Percentiles rank a stretch among this genome's conserved stretches.
phyloP scores from a whole-genome alignment of 345 rosid species.

The Eucalyptus viminalis region DNA sequence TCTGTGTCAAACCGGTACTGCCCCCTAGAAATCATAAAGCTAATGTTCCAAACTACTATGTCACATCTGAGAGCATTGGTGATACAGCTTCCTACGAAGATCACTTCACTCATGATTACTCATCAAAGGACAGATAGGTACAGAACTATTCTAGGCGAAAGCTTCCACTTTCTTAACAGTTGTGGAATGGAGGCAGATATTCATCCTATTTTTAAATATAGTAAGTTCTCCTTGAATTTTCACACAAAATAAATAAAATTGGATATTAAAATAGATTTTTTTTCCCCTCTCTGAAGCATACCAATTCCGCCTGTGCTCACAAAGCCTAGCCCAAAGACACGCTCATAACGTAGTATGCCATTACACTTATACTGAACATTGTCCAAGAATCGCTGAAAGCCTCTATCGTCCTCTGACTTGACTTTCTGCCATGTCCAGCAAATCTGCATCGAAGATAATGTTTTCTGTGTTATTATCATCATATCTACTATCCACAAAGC shows the following conservation, averaged over 20 bases:
- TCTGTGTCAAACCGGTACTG: neutral
- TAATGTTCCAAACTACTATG: neutral
- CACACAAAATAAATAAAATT: neutral
- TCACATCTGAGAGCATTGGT: neutral
- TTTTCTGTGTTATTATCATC: neutral
- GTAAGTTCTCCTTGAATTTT: neutral
- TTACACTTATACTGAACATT: conserved; percentile 78
- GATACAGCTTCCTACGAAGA: neutral
- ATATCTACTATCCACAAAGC: neutral
- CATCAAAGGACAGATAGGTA: neutral
- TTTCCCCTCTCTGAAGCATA: conserved; percentile 1
- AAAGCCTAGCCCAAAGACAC: conserved; percentile 84
- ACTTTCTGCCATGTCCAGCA: conserved; percentile 96
- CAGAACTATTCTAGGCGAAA: neutral
- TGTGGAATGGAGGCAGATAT: neutral
- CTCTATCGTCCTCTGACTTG: conserved; percentile 60
- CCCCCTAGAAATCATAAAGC: neutral
- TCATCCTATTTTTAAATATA: neutral
- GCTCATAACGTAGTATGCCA: conserved; percentile 88
- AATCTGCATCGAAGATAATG: conserved; percentile 43
- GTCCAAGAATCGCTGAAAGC: conserved; percentile 95
- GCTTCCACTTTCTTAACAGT: neutral
- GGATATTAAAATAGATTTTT: neutral
- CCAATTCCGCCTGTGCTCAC: conserved; percentile 98
- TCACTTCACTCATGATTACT: neutral